A percentile compares a stretch with the other conserved stretches of the same genome.
Evolutionary conservation across 2,329 filamentous ascomycete species (phyloP).

Genomic region (Thermothelomyces thermophilus): DNA sequence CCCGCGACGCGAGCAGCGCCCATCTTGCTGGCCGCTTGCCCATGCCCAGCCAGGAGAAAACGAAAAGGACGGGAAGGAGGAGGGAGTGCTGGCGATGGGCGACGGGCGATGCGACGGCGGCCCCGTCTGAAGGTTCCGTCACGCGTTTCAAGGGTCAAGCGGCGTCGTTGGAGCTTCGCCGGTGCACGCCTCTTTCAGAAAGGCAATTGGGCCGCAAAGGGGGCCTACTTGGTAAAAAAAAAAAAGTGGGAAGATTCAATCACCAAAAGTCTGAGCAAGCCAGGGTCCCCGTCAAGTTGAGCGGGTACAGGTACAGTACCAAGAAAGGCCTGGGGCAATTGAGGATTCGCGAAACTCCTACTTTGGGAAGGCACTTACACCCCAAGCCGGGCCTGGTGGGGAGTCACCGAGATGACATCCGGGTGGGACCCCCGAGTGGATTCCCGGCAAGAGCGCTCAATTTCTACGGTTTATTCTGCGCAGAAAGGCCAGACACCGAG

Average conservation of each 20-base stretch:
- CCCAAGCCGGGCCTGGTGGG: background rate
- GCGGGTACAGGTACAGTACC: background rate
- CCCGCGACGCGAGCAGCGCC: slow-evolving; percentile 18
- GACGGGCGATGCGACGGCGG: slow-evolving; percentile 24
- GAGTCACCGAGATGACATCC: slow-evolving; percentile 21
- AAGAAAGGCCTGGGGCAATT: background rate
- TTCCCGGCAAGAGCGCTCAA: slow-evolving; percentile 10
- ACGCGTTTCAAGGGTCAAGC: slow-evolving; percentile 24
- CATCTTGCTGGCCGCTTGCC: slow-evolving; percentile 16
- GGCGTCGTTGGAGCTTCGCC: slow-evolving; percentile 14
- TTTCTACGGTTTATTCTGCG: too few relatives aligned
- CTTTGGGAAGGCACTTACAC: slow-evolving; percentile 16
- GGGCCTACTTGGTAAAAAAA: slow-evolving; percentile 11
- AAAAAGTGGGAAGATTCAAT: slow-evolving; percentile 10
- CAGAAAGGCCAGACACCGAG: too few relatives aligned
- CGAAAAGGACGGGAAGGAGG: slow-evolving; percentile 1
- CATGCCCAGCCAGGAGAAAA: slow-evolving; percentile 15
- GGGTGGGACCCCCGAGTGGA: slow-evolving; percentile 12
- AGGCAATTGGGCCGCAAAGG: background rate
- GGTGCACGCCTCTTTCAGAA: slow-evolving; percentile 12
- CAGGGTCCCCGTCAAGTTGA: background rate
- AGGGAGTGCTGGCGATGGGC: slow-evolving; percentile 5
- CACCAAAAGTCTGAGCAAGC: slow-evolving; percentile 1
- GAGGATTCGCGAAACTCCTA: background rate
- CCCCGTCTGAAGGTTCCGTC: slow-evolving; percentile 24